A percentile compares a stretch with the other conserved stretches of the same genome.
These are phyloP conservation scores for Amanita exitialis DNA, from an alignment of 768 basidiomycete species.

Conservation along the genomic window DNA sequence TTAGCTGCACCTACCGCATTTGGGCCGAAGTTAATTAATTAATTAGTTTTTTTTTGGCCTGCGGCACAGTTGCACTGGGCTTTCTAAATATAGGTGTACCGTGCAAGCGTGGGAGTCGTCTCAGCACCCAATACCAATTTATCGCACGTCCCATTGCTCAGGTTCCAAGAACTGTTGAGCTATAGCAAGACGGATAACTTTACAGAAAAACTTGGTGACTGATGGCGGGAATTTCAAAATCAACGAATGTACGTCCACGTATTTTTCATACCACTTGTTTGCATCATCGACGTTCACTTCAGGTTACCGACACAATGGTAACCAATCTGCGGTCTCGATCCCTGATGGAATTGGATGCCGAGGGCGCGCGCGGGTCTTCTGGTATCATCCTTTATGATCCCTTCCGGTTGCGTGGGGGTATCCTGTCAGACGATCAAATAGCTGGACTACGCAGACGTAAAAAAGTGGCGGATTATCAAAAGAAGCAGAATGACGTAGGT, in stretches of 20 bases:
- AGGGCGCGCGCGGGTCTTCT: constrained; percentile 26
- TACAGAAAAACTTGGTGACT: neutral
- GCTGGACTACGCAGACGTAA: constrained; percentile 48
- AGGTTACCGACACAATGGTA: constrained; percentile 44
- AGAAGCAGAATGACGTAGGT: constrained; percentile 63
- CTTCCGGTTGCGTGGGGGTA: constrained; percentile 49
- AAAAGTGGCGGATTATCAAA: constrained; percentile 55
- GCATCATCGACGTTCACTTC: neutral
- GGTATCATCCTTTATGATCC: constrained; percentile 42
- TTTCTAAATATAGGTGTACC: too few species aligned
- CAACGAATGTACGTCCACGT: neutral
- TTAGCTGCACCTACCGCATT: too few species aligned
- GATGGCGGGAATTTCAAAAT: neutral
- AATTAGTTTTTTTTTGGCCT: too few species aligned
- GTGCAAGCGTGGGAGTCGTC: too few species aligned
- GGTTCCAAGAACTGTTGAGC: too few species aligned
- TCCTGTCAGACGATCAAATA: constrained; percentile 57
- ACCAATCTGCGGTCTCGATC: constrained; percentile 28
- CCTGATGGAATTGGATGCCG: constrained; percentile 28
- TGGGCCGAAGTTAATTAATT: too few species aligned
- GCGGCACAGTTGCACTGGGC: too few species aligned
- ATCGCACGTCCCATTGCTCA: too few species aligned
- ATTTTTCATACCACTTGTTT: too few species aligned
- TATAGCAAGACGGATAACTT: neutral
- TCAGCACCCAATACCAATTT: too few species aligned